Percentiles rank a stretch among this genome's conserved stretches.
Evolutionary conservation across 2,329 filamentous ascomycete genomes (phyloP).

Genomic region (Purpureocillium lavendulum): DNA sequence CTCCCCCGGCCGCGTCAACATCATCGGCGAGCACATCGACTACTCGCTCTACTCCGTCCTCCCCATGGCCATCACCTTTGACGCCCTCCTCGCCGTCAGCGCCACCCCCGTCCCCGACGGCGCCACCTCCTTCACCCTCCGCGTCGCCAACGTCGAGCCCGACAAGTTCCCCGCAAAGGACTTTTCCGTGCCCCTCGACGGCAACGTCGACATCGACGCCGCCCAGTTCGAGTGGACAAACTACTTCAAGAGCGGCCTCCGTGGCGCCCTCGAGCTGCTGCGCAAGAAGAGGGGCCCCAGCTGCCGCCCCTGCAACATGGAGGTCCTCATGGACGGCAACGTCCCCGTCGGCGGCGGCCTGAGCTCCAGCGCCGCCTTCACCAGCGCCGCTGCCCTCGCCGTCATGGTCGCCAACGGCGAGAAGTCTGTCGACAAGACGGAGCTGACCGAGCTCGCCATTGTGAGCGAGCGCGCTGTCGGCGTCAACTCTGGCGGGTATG

Average conservation of each 20-base stretch:
- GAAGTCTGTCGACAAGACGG: constrained; percentile 74
- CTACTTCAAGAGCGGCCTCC: constrained; percentile 91
- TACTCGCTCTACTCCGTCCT: constrained; percentile 95
- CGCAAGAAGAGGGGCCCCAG: constrained; percentile 53
- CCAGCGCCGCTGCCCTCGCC: constrained; percentile 81
- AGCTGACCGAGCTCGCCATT: constrained; percentile 85
- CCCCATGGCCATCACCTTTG: constrained; percentile 89
- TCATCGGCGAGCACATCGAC: constrained; percentile 98
- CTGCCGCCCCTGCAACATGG: constrained; percentile 66
- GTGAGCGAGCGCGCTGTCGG: constrained; percentile 91
- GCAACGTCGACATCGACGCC: constrained; percentile 71
- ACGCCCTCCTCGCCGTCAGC: constrained; percentile 78
- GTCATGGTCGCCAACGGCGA: constrained; percentile 82
- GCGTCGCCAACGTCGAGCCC: constrained; percentile 70
- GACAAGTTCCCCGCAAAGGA: constrained; percentile 67
- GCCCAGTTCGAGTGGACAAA: constrained; percentile 91
- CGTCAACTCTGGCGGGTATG: constrained; percentile 89
- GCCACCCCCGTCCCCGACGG: constrained; percentile 39
- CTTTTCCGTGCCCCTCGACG: constrained; percentile 59
- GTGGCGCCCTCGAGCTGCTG: constrained; percentile 72
- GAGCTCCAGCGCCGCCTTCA: constrained; percentile 89
- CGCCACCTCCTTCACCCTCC: constrained; percentile 54
- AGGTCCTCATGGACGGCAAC: constrained; percentile 82
- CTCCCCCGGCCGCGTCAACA: constrained; percentile 91
- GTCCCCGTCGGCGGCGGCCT: constrained; percentile 89